Base-by-base conservation (phyloP, 441 rosid species). In the Adansonia madagascariensis region DNA sequence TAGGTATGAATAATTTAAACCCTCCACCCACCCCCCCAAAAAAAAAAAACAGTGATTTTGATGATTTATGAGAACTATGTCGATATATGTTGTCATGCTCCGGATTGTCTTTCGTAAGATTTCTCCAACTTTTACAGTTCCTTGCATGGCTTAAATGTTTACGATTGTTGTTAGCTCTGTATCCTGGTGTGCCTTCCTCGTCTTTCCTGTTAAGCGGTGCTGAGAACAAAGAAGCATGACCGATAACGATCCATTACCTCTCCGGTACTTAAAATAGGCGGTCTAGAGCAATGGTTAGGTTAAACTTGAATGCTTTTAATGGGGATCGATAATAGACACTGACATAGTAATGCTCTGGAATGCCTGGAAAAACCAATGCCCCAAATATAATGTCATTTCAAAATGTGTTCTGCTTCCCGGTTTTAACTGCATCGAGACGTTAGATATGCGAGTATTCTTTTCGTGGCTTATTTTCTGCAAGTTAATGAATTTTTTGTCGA, bases 1-100 rank as follows among this genome's bases (percentile, higher is more conserved):
- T 89, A 67, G 95, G 98, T 89, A 85, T 71, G 61, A 18, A 46
- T 77, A 53, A 24, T 80, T 79, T 77, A 8, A 18, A 11, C 31
- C 31, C 31, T 2, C 31, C 31, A 1, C 31, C 31, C 27, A n/a
- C n/a, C n/a, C n/a, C n/a, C n/a, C n/a, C n/a, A n/a, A n/a, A n/a
- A 24, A 56, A 56, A 44, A 46, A 39, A 63, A 46, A 22, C 41
- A 11, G 35, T 9, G 14, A 10, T 66, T 46, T 70, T 27, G 10
- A 24, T 24, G 35, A 24, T 24, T 2, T 70, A 68, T 0, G 39
- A 50, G 59, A 49, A 70, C 8, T 24, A 8, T 46, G 35, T 18
- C n/a, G 22, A 46, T 46, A 44, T 46, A 20, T 46, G 35, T 66
- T 60, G 41, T 24, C 41, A 24, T 24, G 65, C 4, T 52, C n/a